Conservation (phyloP, 129 eudicot species). For the Pulicaria dysenterica region DNA sequence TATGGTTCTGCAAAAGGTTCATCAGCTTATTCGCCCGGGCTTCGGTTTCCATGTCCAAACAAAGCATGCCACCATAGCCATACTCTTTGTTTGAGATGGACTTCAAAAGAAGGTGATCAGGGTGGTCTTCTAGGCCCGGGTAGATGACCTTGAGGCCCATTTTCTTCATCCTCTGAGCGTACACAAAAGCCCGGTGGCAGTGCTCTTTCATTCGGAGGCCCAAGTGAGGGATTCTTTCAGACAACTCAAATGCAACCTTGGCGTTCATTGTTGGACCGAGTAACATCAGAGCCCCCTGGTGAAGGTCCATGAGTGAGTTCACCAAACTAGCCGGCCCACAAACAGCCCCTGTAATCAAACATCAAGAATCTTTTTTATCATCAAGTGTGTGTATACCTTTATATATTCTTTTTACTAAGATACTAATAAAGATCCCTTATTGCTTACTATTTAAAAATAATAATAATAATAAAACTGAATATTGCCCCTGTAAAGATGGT, state of each 20-base stretch:
- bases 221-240: conserved; percentile 89
- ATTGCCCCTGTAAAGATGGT: neutral
- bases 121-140: conserved; percentile 94
- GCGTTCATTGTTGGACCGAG: conserved; percentile 99
- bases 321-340: conserved; percentile 88
- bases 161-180: conserved; percentile 74
- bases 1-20: conserved; percentile 61
- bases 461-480: conserved; percentile 20
- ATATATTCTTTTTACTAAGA: neutral
- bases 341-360: conserved; percentile 65
- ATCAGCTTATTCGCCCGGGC: conserved; percentile 68
- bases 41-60: conserved; percentile 89
- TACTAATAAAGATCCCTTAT: neutral
- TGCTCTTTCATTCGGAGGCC: conserved; percentile 94
- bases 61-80: conserved; percentile 84
- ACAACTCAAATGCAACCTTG: conserved; percentile 89
- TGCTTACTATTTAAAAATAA: neutral
- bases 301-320: conserved; percentile 94
- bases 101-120: conserved; percentile 68
- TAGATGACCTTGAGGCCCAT: conserved; percentile 89
- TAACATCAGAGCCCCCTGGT: conserved; percentile 89
- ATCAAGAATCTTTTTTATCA: neutral
- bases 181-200: conserved; percentile 66
- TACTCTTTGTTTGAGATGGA: conserved; percentile 64
- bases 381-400: neutral